Conservation (phyloP, 208 protist species). For the Acanthamoeba culbertsoni region DNA sequence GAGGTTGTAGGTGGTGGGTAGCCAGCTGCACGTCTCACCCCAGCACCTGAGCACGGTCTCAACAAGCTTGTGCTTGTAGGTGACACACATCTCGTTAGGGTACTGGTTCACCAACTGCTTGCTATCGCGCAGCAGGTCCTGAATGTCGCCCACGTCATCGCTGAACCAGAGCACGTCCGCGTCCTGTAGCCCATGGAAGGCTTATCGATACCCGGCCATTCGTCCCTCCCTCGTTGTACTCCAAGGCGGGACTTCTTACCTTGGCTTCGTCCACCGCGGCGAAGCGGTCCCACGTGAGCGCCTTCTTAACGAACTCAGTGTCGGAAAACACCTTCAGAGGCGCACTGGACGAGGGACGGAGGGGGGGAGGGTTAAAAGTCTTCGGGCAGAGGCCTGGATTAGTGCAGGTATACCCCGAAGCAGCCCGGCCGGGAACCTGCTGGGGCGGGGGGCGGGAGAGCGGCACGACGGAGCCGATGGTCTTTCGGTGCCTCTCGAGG, state of each 20-base stretch:
- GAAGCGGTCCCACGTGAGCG: constrained; percentile 34
- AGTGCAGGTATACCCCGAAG: background rate
- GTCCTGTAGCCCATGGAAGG: background rate
- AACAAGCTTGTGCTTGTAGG: constrained; percentile 57
- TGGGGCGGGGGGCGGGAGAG: background rate
- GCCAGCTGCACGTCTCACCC: constrained; percentile 17
- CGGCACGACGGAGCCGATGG: background rate
- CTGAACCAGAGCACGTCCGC: constrained; percentile 58
- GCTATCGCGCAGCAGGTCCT: constrained; percentile 18
- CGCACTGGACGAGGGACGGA: background rate
- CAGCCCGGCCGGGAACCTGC: background rate
- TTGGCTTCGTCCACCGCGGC: background rate
- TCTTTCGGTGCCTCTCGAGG: background rate
- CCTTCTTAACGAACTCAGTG: constrained; percentile 28
- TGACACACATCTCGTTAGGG: constrained; percentile 51
- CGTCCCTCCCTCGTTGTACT: background rate
- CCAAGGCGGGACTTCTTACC: background rate
- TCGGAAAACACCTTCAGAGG: constrained; percentile 38
- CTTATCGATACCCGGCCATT: background rate
- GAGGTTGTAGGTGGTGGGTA: constrained; percentile 52
- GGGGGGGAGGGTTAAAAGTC: background rate
- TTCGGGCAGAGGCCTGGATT: background rate
- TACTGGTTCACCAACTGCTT: constrained; percentile 59
- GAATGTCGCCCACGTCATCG: constrained; percentile 45
- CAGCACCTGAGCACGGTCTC: constrained; percentile 35